Evolutionary conservation across 305 asterid species (phyloP).

Genomic region (Ilex paraguariensis): DNA sequence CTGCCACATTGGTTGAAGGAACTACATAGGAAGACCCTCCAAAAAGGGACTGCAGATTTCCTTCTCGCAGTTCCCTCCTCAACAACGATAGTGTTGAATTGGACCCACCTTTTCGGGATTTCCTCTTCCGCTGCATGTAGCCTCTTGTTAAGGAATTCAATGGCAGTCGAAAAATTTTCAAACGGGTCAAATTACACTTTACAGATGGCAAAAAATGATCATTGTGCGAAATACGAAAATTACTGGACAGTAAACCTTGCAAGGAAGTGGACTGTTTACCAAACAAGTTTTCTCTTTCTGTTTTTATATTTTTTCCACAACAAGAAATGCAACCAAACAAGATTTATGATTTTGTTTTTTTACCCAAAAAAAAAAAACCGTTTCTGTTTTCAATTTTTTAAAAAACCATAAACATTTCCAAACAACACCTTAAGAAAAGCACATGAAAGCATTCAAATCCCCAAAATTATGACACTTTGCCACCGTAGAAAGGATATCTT

Average conservation of each 20-base stretch:
- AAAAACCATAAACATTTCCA: not conserved
- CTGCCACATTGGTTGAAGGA: slow-evolving; percentile 63
- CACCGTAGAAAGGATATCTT: slow-evolving; percentile 71
- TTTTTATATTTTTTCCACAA: too few relatives aligned
- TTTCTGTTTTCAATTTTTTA: too few relatives aligned
- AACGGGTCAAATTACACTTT: not conserved
- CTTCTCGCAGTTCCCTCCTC: slow-evolving; percentile 96
- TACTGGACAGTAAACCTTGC: too few relatives aligned
- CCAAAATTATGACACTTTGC: slow-evolving; percentile 4
- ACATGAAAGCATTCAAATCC: slow-evolving; percentile 8
- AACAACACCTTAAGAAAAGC: not conserved
- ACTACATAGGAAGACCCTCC: slow-evolving; percentile 81
- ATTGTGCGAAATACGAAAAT: not conserved
- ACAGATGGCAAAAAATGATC: not conserved
- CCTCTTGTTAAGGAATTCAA: slow-evolving; percentile 70
- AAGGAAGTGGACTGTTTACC: too few relatives aligned
- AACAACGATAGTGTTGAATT: slow-evolving; percentile 82
- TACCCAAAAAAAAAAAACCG: too few relatives aligned
- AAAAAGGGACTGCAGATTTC: slow-evolving; percentile 81
- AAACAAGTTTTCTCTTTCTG: too few relatives aligned
- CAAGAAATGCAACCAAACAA: too few relatives aligned
- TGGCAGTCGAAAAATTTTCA: slow-evolving; percentile 3
- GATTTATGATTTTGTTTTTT: too few relatives aligned
- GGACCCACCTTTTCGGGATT: slow-evolving; percentile 68
- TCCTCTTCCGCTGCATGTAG: slow-evolving; percentile 96